Conservation (phyloP, 345 rosid genomes). For the Carallia brachiata region DNA sequence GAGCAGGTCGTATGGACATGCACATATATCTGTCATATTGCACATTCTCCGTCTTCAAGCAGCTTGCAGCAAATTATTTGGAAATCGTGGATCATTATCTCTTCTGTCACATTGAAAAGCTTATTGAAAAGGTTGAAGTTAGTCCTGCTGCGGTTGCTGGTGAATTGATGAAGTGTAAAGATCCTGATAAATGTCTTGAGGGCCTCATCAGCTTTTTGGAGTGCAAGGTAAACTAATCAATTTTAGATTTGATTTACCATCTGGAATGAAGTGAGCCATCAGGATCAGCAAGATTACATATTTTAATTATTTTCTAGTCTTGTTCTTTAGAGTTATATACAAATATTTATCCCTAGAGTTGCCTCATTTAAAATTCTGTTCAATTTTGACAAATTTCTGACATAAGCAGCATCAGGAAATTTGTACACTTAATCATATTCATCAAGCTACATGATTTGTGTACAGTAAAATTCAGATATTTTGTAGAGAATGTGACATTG, state of each 20-base stretch:
- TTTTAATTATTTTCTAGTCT: no score
- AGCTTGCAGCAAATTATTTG: slow-evolving; percentile 35
- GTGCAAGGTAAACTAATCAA: slow-evolving; percentile 29
- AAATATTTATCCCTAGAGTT: no score
- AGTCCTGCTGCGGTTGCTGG: slow-evolving; percentile 46
- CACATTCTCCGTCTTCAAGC: slow-evolving; percentile 43
- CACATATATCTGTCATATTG: slow-evolving; percentile 40
- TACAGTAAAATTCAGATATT: no score
- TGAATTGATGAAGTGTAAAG: slow-evolving; percentile 33
- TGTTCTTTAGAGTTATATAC: no score
- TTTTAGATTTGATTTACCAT: not conserved
- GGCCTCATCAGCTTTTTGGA: slow-evolving; percentile 30
- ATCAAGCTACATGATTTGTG: no score
- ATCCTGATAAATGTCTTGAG: slow-evolving; percentile 20
- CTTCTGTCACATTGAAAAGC: slow-evolving; percentile 22
- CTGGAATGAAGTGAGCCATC: no score
- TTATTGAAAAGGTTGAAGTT: slow-evolving; percentile 26
- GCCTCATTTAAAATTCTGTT: no score
- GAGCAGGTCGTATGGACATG: slow-evolving; percentile 48
- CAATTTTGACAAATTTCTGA: no score
- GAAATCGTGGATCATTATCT: slow-evolving; percentile 25
- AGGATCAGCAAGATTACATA: no score
- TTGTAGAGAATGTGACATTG: no score
- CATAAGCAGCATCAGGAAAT: no score
- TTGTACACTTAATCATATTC: no score